phyloP scores from a whole-genome alignment of 139 green algal species.

The Yamagishiella unicocca region DNA sequence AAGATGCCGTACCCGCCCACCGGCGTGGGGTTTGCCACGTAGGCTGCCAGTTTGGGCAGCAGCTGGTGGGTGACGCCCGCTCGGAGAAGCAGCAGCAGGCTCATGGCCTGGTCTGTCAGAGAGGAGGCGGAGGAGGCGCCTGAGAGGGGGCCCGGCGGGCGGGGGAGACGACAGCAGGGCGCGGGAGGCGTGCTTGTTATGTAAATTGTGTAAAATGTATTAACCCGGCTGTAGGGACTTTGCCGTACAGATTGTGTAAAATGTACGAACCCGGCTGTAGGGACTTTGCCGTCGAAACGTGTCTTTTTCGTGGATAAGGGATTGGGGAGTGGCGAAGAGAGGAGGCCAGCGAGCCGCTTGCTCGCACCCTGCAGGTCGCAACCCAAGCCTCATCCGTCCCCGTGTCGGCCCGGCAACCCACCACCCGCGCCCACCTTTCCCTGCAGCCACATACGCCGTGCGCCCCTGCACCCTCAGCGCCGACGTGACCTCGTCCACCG shows the following conservation, averaged over 20 bases:
- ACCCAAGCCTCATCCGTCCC: neutral
- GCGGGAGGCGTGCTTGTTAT: neutral
- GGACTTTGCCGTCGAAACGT: neutral
- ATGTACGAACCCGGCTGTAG: neutral
- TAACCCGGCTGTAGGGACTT: neutral
- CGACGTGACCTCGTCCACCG: slow-evolving; percentile 28
- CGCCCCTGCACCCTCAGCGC: slow-evolving; percentile 55
- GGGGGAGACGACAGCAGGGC: slow-evolving; percentile 42
- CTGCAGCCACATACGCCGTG: slow-evolving; percentile 66
- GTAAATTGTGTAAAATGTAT: neutral
- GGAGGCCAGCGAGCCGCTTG: neutral
- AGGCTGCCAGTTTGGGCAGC: slow-evolving; percentile 39
- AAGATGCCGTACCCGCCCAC: slow-evolving; percentile 54
- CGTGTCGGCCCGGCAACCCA: neutral
- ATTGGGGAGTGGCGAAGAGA: neutral
- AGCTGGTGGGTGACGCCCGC: slow-evolving; percentile 9
- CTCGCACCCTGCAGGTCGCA: neutral
- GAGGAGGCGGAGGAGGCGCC: neutral
- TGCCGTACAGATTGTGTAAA: too few species aligned
- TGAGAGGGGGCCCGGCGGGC: too few species aligned
- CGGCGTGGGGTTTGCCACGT: slow-evolving; percentile 45
- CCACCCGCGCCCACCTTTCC: slow-evolving; percentile 2
- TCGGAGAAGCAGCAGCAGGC: slow-evolving; percentile 42
- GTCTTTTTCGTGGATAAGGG: neutral
- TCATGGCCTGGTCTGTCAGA: slow-evolving; percentile 15